phyloP scores from a whole-genome alignment of 495 filamentous ascomycete species.

The Bacidia rubella region DNA sequence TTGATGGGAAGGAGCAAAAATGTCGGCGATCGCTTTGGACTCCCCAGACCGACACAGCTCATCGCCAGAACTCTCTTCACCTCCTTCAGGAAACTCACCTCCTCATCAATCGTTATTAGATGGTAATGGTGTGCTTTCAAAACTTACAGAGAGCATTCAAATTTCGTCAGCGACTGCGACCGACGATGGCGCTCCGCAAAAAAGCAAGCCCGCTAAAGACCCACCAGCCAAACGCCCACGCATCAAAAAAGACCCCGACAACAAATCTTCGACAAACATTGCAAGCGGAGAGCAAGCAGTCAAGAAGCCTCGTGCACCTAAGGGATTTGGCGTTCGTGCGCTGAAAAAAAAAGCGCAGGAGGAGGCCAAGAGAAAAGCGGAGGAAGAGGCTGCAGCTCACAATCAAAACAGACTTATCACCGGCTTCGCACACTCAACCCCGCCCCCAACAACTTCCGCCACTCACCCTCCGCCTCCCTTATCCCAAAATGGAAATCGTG shows the following conservation, averaged over 20 bases:
- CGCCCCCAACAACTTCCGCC: conserved; percentile 18
- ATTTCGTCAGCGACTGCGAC: not conserved
- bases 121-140: conserved; percentile 7
- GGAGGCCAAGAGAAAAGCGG: conserved; percentile 21
- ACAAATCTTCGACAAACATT: conserved; percentile 1
- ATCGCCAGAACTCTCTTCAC: conserved; percentile 20
- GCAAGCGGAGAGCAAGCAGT: conserved; percentile 19
- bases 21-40: not conserved
- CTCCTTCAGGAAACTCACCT: conserved; percentile 17
- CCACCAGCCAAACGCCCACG: conserved; percentile 14
- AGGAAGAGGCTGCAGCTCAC: conserved; percentile 13
- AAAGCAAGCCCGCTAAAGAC: conserved; percentile 10
- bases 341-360: conserved; percentile 31
- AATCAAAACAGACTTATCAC: conserved; percentile 16
- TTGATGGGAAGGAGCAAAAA: conserved; percentile 7
- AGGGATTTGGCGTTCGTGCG: conserved; percentile 13
- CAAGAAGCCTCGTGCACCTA: conserved; percentile 15
- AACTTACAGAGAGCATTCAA: conserved; percentile 4
- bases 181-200: not conserved
- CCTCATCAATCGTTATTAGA: conserved; percentile 7
- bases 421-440: conserved; percentile 12
- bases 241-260: conserved; percentile 18
- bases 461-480: conserved; percentile 11
- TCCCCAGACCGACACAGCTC: conserved; percentile 14
- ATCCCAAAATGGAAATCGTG: conserved; percentile 27